Percentiles rank a stretch among this genome's conserved stretches.
These are phyloP conservation scores for Petunia hybrid DNA, from an alignment of 305 asterid species.

Conservation along the genomic window DNA sequence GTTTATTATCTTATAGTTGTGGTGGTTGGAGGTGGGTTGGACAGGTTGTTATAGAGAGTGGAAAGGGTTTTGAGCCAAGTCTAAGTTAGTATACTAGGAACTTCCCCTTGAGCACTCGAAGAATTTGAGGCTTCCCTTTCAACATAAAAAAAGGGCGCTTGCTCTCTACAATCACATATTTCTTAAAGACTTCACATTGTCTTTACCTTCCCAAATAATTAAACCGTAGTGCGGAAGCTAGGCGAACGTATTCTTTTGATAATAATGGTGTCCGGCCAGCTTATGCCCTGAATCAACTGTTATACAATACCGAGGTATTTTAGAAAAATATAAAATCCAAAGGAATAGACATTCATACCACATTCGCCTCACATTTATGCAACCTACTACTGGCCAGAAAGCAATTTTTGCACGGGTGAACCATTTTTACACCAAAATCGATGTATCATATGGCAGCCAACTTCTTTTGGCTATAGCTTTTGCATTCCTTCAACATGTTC, in stretches of 20 bases:
- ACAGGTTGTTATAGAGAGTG: constrained; percentile 13
- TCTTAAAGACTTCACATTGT: not conserved
- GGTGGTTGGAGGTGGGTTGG: not conserved
- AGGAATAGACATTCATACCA: no score
- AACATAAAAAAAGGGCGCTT: not conserved
- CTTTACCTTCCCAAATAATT: not conserved
- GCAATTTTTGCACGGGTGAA: no score
- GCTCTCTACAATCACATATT: not conserved
- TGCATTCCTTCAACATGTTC: constrained; percentile 8
- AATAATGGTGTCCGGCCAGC: no score
- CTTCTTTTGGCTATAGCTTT: not conserved
- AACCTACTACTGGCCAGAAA: no score
- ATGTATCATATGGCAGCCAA: not conserved
- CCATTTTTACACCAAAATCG: no score
- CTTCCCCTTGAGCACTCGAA: not conserved
- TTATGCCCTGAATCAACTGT: no score
- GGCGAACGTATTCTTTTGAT: not conserved
- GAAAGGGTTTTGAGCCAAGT: not conserved
- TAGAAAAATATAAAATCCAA: no score
- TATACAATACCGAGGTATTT: no score
- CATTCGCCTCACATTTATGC: no score
- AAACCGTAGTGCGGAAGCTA: not conserved
- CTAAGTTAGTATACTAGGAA: not conserved
- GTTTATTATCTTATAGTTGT: not conserved
- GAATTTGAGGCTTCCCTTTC: not conserved